Evolutionary conservation across 2,329 filamentous ascomycete species (phyloP), one percentile per base, ranked within the genome.

Genomic region (Sordariomycetes sp.): DNA sequence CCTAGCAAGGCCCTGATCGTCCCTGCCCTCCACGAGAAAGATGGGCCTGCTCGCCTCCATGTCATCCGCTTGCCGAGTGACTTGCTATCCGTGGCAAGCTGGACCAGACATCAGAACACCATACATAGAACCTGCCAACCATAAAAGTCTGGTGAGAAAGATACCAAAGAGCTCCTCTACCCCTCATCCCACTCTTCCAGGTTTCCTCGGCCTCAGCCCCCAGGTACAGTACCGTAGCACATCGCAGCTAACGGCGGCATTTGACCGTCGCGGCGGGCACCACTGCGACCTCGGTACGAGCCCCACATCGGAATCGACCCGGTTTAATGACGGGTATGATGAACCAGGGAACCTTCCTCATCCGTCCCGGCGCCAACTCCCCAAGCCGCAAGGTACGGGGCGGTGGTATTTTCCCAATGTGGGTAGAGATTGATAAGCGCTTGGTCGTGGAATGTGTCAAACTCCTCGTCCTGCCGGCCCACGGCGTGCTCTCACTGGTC

Each of bases 381-480:
- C 45, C 17, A 20, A 22, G 45, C n/a, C n/a, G 8, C 45, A 50
- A 13, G 45, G 45, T 50, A 24, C 45, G 36, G 15, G n/a, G 36
- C 17, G 17, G 12, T 39, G 25, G 36, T 22, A 42, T 50, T 50
- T 56, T 6, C 54, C 54, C 22, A 51, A 50, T 28, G 7, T 20
- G 54, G 42, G 25, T 15, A 42, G 54, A 17, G 42, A 56, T 56
- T 56, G 54, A 56, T 56, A 56, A 56, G 50, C 39, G 36, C 22
- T 50, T 51, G 45, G 35, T 42, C 10, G 24, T 20, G 42, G 42
- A 35, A 56, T 56, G 54, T 51, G 28, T 48, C 50, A 56, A 48
- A 28, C 15, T 20, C 22, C 17, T 34, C 28, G n/a, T 42, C 28
- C 42, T 17, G 22, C 28, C 53, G 53, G 35, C n/a, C 53, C 35